phyloP scores from a whole-genome alignment of 257 asterid genomes.

The Ilex asprella region DNA sequence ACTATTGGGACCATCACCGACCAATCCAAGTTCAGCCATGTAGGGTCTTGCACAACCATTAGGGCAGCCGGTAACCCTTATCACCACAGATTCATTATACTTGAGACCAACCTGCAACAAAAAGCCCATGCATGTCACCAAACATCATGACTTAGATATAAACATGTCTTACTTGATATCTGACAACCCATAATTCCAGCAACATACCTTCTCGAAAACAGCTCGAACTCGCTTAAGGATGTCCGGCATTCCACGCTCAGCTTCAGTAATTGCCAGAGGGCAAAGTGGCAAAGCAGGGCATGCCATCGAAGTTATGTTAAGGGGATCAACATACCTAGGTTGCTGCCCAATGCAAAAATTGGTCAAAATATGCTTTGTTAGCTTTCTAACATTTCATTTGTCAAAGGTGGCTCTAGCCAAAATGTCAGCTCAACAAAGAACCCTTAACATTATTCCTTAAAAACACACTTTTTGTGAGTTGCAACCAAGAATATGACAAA shows the following conservation, averaged over 20 bases:
- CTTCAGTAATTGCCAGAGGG: slow-evolving; percentile 92
- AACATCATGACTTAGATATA: slow-evolving; percentile 5
- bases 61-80: slow-evolving; percentile 97
- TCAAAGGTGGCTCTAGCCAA: not conserved
- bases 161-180: not conserved
- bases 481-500: too few relatives aligned
- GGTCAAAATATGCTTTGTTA: not conserved
- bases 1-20: slow-evolving; percentile 95
- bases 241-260: slow-evolving; percentile 96
- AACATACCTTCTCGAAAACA: slow-evolving; percentile 67
- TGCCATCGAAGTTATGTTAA: slow-evolving; percentile 91
- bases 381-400: not conserved
- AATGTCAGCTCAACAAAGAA: too few relatives aligned
- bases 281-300: slow-evolving; percentile 98
- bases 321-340: slow-evolving; percentile 92
- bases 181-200: slow-evolving; percentile 2
- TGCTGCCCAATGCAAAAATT: slow-evolving; percentile 39
- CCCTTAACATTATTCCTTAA: too few relatives aligned
- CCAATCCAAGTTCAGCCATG: slow-evolving; percentile 99
- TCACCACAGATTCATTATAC: slow-evolving; percentile 71
- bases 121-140: not conserved
- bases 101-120: slow-evolving; percentile 81
- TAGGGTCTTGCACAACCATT: slow-evolving; percentile 98
- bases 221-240: slow-evolving; percentile 86
- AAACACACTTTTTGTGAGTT: too few relatives aligned